Base-by-base conservation (phyloP, 2,329 filamentous ascomycete species). In the Westerdykella aurantiaca region DNA sequence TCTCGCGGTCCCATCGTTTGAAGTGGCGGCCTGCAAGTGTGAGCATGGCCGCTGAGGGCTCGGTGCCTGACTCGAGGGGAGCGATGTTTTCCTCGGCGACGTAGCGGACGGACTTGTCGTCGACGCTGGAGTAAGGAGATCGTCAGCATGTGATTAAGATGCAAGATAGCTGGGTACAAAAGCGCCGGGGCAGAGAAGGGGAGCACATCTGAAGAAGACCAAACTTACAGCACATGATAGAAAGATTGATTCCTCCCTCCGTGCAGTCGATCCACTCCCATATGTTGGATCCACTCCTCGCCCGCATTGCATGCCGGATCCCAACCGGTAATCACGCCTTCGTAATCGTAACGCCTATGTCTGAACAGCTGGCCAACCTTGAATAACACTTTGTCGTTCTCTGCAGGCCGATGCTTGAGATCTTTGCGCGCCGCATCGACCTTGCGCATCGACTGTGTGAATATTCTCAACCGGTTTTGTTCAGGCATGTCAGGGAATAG, bases 241-340 rank as follows among this genome's bases (percentile, higher is more conserved):
- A 88, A 95, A 29, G 82, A 82, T 67, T 88, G 83, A 47, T 79
- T 69, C 37, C 78, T 71, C 2, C 81, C 83, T 42, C 73, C 69
- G n/a, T 73, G 70, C 43, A 83, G 66, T 1, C 50, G 43, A 63
- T 85, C 81, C 9, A 86, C 79, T 38, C 73, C 70, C 76, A 82
- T 83, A 51, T 76, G 74, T 61, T 73, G 71, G 59, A 80, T 83
- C 83, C 76, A 85, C 47, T 73, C 74, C 53, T 82, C 81, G 40
- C 73, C 72, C 10, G 74, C 76, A 42, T 70, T 77, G 58, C 76
- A 84, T 49, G 75, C 73, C 13, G 71, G 69, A 39, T 86, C 83
- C 90, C 91, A 98, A n/a, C 90, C 90, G 12, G 85, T 87, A 46
- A 98, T 86, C 21, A 94, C 78, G 14, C 85, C 90, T 39, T 83